These are phyloP conservation scores for Naganishia randhawae DNA, from an alignment of 768 basidiomycete species.

Conservation along the genomic window DNA sequence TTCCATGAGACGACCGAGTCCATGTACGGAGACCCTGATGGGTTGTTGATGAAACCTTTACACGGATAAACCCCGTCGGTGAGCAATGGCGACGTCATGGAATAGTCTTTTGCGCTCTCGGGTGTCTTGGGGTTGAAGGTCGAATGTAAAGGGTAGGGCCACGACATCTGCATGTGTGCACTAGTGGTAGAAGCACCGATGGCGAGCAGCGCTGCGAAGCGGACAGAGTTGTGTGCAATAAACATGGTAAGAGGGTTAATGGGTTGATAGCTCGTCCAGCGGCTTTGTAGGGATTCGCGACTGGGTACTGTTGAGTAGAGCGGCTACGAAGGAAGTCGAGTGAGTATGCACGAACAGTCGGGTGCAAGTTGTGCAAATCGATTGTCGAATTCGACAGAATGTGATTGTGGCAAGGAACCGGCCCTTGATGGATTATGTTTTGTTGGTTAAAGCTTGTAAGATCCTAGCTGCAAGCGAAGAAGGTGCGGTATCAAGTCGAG, in stretches of 20 bases:
- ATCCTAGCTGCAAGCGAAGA: neutral
- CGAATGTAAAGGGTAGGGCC: conserved; percentile 33
- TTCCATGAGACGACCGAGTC: conserved; percentile 41
- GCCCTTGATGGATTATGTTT: neutral
- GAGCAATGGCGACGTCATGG: conserved; percentile 46
- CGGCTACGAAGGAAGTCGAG: no score
- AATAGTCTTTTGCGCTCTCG: conserved; percentile 46
- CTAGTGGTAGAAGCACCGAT: conserved; percentile 16
- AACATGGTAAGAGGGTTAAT: neutral
- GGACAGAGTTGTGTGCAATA: neutral
- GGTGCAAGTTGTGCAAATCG: neutral
- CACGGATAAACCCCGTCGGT: conserved; percentile 50
- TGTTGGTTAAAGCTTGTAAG: neutral
- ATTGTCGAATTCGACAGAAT: neutral
- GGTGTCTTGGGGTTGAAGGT: conserved; percentile 38
- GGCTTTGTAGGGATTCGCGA: neutral
- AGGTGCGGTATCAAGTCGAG: neutral
- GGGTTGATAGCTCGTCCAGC: conserved; percentile 2
- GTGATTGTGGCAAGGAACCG: neutral
- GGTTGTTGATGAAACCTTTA: conserved; percentile 47
- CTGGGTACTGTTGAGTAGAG: no score
- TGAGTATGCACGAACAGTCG: neutral
- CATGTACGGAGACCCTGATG: conserved; percentile 36
- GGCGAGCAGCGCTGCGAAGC: neutral
- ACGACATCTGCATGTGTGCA: conserved; percentile 35